Evolutionary conservation across 2,329 filamentous ascomycete genomes (phyloP).

Genomic region (Xylariaceae sp.): DNA sequence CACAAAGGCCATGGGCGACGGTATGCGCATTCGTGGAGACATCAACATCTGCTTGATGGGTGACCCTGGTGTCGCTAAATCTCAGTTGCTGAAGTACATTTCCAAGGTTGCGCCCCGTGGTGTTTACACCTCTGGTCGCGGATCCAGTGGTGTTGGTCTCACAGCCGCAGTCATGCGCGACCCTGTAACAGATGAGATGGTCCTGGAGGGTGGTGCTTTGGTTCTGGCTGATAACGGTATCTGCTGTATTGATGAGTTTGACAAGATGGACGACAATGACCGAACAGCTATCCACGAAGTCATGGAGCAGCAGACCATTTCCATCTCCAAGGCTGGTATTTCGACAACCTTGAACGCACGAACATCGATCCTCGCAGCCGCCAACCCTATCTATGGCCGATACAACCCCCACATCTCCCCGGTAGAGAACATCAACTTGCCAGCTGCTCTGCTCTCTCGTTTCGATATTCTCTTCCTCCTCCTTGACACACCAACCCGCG

Average conservation of each 20-base stretch:
- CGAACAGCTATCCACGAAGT: constrained; percentile 81
- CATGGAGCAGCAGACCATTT: constrained; percentile 85
- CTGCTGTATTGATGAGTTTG: constrained; percentile 82
- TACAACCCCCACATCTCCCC: constrained; percentile 97
- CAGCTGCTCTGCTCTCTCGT: constrained; percentile 91
- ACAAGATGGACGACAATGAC: constrained; percentile 85
- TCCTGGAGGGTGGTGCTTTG: constrained; percentile 72
- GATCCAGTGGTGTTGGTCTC: constrained; percentile 75
- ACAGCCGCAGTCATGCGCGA: constrained; percentile 81
- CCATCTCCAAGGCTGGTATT: constrained; percentile 70
- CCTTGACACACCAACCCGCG: constrained; percentile 85
- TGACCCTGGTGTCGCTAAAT: constrained; percentile 99
- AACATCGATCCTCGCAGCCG: constrained; percentile 90
- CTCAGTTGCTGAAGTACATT: constrained; percentile 96
- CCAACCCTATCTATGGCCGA: constrained; percentile 93
- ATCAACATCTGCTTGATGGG: constrained; percentile 99
- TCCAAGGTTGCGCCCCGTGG: constrained; percentile 94
- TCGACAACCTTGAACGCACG: constrained; percentile 83
- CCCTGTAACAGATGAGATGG: constrained; percentile 79
- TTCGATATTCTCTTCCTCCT: constrained; percentile 97
- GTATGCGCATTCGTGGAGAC: constrained; percentile 97
- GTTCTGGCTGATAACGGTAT: constrained; percentile 78
- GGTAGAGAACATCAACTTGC: constrained; percentile 98
- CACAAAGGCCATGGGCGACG: constrained; percentile 92
- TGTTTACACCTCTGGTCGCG: constrained; percentile 76